Evolutionary conservation across 352 stramenopile genomes (phyloP).

Genomic region (Phytophthora tentaculata): DNA sequence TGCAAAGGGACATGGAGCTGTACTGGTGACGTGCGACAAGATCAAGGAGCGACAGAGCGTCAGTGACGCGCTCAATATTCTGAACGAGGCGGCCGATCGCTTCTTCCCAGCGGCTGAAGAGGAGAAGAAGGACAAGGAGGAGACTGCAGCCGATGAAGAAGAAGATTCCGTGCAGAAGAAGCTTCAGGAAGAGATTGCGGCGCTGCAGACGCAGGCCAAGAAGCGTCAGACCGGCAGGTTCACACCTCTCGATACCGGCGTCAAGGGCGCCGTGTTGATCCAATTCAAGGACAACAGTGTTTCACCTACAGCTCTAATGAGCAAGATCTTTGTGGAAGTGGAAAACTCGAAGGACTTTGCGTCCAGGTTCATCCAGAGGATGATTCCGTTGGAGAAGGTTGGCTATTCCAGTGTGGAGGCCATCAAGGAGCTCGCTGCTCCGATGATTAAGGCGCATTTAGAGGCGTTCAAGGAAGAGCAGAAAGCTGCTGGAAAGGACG

Average conservation of each 20-base stretch:
- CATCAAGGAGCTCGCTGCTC: slow-evolving; percentile 58
- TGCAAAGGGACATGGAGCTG: slow-evolving; percentile 62
- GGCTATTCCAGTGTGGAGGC: slow-evolving; percentile 68
- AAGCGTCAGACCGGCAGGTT: slow-evolving; percentile 72
- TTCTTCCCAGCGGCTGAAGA: slow-evolving; percentile 49
- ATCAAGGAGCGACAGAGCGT: slow-evolving; percentile 81
- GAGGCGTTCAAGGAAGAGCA: slow-evolving; percentile 40
- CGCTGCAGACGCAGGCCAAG: slow-evolving; percentile 61
- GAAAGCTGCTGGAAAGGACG: slow-evolving; percentile 25
- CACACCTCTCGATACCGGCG: slow-evolving; percentile 71
- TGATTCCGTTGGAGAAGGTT: slow-evolving; percentile 79
- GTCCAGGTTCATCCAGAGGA: slow-evolving; percentile 75
- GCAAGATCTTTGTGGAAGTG: slow-evolving; percentile 70
- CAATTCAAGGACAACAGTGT: slow-evolving; percentile 62
- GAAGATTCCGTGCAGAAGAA: slow-evolving; percentile 65
- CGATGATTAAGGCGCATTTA: slow-evolving; percentile 61
- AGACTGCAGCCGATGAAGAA: slow-evolving; percentile 18
- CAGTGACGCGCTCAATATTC: slow-evolving; percentile 71
- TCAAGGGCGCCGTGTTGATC: slow-evolving; percentile 77
- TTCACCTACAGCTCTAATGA: slow-evolving; percentile 53
- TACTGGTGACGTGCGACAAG: slow-evolving; percentile 81
- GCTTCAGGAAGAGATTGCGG: slow-evolving; percentile 73
- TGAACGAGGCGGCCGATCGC: slow-evolving; percentile 78
- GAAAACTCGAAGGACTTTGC: slow-evolving; percentile 70
- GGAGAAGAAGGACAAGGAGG: slow-evolving; percentile 24